Evolutionary conservation across 768 basidiomycete genomes (phyloP), one percentile per base, ranked within the genome.

Genomic region (Filobasidium floriforme): DNA sequence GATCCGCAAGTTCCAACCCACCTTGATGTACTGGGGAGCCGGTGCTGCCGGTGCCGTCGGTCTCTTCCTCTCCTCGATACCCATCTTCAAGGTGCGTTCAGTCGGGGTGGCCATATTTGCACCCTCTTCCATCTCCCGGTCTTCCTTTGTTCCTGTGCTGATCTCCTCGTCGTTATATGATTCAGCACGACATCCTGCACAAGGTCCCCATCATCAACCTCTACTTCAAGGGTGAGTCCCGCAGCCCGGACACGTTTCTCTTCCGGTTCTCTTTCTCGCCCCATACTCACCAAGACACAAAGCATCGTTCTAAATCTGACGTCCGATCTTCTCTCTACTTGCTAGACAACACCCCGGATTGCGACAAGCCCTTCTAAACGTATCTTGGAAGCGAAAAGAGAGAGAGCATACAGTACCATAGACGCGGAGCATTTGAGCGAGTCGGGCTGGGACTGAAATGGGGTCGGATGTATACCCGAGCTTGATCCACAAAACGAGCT

Each of bases 311-410:
- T n/a, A n/a, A n/a, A n/a, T n/a, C n/a, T n/a, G n/a, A n/a, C n/a
- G n/a, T n/a, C n/a, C n/a, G n/a, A n/a, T n/a, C n/a, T n/a, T n/a
- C n/a, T n/a, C n/a, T n/a, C 52, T 22, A 1, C 18, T 59, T n/a
- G 2, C 14, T 44, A 65, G 63, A 65, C 63, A 65, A 19, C 32
- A 59, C 40, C 55, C 63, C 63, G 3, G 63, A 65, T 40, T 59
- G 19, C 41, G 63, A 65, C 55, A 65, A 65, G 55, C 63, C 63
- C 14, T 65, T 65, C 63, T 65, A 65, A 59, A 54, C 28, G 14
- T 2, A 7, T 32, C 19, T n/a, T 37, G 9, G 9, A 37, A 37
- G 32, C 32, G 32, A 37, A 37, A 37, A 37, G 9, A 9, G 9
- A 37, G 32, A 37, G 32, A 37, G 32, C 32, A 37, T 37, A n/a